Conservation (phyloP, 106 monocot genomes). For the Platanthera guangdongensis region DNA sequence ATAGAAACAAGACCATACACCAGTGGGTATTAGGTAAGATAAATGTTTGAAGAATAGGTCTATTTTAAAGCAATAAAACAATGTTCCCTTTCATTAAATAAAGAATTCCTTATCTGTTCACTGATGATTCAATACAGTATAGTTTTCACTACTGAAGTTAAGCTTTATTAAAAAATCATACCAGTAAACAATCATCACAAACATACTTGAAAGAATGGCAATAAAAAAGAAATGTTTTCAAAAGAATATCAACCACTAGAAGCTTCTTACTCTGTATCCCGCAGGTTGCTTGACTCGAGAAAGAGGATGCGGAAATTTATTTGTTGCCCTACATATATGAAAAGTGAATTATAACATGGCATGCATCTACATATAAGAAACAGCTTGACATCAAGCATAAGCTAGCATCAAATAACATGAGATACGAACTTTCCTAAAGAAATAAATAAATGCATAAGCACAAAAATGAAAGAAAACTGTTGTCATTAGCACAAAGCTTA, state of each 20-base stretch:
- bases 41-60: too few species aligned
- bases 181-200: neutral
- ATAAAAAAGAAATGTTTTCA: neutral
- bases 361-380: neutral
- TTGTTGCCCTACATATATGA: slow-evolving; percentile 52
- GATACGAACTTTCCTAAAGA: neutral
- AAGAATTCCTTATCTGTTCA: neutral
- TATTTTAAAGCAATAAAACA: too few species aligned
- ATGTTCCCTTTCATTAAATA: too few species aligned
- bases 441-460: neutral
- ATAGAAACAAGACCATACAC: too few species aligned
- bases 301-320: slow-evolving; percentile 92
- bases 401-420: neutral
- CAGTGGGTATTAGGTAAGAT: too few species aligned
- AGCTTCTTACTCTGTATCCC: slow-evolving; percentile 61
- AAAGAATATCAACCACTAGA: neutral
- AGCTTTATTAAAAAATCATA: neutral
- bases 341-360: neutral
- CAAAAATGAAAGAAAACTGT: neutral
- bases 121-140: neutral
- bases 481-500: slow-evolving; percentile 27
- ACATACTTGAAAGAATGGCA: neutral
- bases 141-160: neutral
- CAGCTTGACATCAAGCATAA: neutral
- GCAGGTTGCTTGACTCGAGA: slow-evolving; percentile 78